Evolutionary conservation across 768 basidiomycete species (phyloP).

Genomic region (Suillus paluster): DNA sequence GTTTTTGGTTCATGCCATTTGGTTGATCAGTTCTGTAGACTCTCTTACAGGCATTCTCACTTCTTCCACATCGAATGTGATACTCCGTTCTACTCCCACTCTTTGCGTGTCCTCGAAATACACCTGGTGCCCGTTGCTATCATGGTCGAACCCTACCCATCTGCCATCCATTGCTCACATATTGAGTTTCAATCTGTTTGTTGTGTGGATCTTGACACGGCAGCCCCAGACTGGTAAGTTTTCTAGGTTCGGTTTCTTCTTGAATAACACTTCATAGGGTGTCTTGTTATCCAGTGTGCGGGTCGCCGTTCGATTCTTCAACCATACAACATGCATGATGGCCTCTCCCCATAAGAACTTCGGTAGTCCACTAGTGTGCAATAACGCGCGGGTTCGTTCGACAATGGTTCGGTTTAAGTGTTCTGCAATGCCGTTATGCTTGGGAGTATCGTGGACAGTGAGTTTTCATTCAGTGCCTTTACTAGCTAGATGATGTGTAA

Average conservation of each 20-base stretch:
- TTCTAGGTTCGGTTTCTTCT: conserved; percentile 19
- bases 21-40: no score
- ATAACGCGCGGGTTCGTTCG: conserved; percentile 38
- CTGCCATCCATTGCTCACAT: conserved; percentile 26
- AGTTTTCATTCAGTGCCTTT: conserved; percentile 44
- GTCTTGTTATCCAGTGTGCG: conserved; percentile 27
- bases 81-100: conserved; percentile 17
- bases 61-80: conserved; percentile 9
- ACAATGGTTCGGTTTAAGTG: conserved; percentile 42
- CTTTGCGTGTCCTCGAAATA: conserved; percentile 11
- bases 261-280: conserved; percentile 20
- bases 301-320: conserved; percentile 40
- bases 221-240: conserved; percentile 15
- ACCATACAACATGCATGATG: conserved; percentile 36
- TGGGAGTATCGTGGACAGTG: conserved; percentile 46
- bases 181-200: conserved; percentile 30
- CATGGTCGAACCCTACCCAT: conserved; percentile 41
- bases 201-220: conserved; percentile 15
- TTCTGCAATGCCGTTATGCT: conserved; percentile 51
- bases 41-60: background rate
- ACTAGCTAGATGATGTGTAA: conserved; percentile 33
- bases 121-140: conserved; percentile 30
- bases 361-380: conserved; percentile 41
- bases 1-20: background rate
- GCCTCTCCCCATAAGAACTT: conserved; percentile 45